These are phyloP conservation scores for Aspergillus mulundensis DNA, from an alignment of 495 filamentous ascomycete species.

Conservation along the genomic window DNA sequence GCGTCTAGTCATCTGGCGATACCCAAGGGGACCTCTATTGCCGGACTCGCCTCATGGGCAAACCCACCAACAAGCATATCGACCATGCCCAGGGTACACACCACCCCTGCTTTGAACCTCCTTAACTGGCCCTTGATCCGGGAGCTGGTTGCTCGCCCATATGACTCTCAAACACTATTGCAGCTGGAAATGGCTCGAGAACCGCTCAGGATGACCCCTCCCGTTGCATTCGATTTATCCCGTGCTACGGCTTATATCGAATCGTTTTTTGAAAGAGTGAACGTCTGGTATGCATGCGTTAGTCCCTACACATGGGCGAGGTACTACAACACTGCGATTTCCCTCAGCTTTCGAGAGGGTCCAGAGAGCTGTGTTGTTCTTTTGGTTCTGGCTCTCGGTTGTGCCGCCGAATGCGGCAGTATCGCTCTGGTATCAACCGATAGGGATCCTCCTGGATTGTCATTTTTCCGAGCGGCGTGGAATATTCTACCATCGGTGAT, in stretches of 20 bases:
- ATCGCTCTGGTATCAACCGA: constrained; percentile 68
- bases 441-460: constrained; percentile 69
- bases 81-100: constrained; percentile 80
- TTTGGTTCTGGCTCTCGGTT: constrained; percentile 71
- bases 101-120: constrained; percentile 71
- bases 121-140: constrained; percentile 78
- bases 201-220: constrained; percentile 55
- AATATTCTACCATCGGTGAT: constrained; percentile 69
- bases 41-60: constrained; percentile 71
- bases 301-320: constrained; percentile 78
- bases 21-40: constrained; percentile 55
- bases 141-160: constrained; percentile 68
- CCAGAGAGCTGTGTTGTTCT: constrained; percentile 81
- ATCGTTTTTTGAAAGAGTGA: constrained; percentile 74
- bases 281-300: constrained; percentile 81
- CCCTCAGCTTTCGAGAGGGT: constrained; percentile 67
- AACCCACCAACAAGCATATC: constrained; percentile 66
- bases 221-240: constrained; percentile 64
- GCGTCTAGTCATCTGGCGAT: constrained; percentile 31
- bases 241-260: constrained; percentile 71
- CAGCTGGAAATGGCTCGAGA: constrained; percentile 80
- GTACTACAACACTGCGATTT: constrained; percentile 68
- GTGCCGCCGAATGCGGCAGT: constrained; percentile 65
- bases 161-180: constrained; percentile 71
- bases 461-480: constrained; percentile 79